Conservation (phyloP, 441 rosid genomes). For the Jatropha multifida region DNA sequence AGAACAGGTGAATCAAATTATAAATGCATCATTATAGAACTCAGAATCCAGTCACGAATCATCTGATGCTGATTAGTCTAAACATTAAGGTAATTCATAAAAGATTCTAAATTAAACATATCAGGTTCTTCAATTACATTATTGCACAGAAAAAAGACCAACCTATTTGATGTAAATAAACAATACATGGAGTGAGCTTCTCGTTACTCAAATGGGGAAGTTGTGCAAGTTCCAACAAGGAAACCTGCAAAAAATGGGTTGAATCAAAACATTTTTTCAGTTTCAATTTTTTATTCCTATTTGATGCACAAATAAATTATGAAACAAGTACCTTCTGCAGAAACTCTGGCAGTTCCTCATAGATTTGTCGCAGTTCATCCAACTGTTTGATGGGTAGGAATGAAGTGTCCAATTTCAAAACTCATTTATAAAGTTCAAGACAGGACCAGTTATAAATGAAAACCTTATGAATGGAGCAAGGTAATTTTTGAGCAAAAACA, state of each 20-base stretch:
- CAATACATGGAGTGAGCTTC: slow-evolving; percentile 61
- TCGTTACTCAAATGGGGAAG: slow-evolving; percentile 56
- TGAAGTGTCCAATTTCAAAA: neutral
- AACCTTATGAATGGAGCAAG: slow-evolving; percentile 2
- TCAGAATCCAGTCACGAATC: neutral
- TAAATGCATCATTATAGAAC: neutral
- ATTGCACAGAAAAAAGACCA: slow-evolving; percentile 28
- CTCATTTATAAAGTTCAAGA: slow-evolving; percentile 10
- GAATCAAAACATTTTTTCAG: slow-evolving; percentile 24
- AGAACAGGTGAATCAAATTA: neutral
- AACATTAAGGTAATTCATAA: neutral
- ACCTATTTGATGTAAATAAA: slow-evolving; percentile 95
- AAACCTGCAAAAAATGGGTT: slow-evolving; percentile 50
- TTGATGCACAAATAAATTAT: slow-evolving; percentile 21
- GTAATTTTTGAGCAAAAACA: neutral
- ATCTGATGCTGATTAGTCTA: too few relatives aligned
- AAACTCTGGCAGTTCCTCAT: slow-evolving; percentile 90
- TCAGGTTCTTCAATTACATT: slow-evolving; percentile 3
- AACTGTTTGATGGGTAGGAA: slow-evolving; percentile 44
- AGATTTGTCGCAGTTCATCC: slow-evolving; percentile 95
- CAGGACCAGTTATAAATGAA: slow-evolving; percentile 12
- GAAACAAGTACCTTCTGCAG: slow-evolving; percentile 64
- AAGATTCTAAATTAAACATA: neutral
- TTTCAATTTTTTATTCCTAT: slow-evolving; percentile 15
- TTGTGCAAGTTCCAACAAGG: slow-evolving; percentile 67